Evolutionary conservation across 2,329 filamentous ascomycete genomes (phyloP).

Genomic region (Fusarium robinianum): DNA sequence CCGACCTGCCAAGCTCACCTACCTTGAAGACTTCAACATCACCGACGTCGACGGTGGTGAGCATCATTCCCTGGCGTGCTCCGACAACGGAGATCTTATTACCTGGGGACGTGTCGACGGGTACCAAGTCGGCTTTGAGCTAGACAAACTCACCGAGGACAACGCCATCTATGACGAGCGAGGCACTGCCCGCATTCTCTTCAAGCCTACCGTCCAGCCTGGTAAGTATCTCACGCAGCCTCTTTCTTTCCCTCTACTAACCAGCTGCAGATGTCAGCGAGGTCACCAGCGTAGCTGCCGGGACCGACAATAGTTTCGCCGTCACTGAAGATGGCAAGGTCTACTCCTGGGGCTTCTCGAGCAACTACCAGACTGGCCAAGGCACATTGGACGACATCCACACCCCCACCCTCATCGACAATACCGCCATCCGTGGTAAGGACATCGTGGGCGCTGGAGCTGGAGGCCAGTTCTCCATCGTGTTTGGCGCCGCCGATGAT

Average conservation of each 20-base stretch:
- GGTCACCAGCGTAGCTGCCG: slow-evolving; percentile 61
- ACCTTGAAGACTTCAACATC: slow-evolving; percentile 67
- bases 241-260: not conserved
- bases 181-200: slow-evolving; percentile 67
- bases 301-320: slow-evolving; percentile 75
- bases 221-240: slow-evolving; percentile 44
- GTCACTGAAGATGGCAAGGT: slow-evolving; percentile 72
- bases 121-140: slow-evolving; percentile 59
- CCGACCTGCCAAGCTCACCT: slow-evolving; percentile 69
- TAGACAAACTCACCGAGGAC: slow-evolving; percentile 54
- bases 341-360: slow-evolving; percentile 81
- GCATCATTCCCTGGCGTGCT: slow-evolving; percentile 74
- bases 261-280: slow-evolving; percentile 52
- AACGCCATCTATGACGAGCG: slow-evolving; percentile 66
- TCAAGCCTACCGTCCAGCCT: slow-evolving; percentile 45
- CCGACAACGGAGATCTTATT: slow-evolving; percentile 59
- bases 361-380: slow-evolving; percentile 78
- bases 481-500: slow-evolving; percentile 53
- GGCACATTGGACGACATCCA: slow-evolving; percentile 79
- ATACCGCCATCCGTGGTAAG: slow-evolving; percentile 77
- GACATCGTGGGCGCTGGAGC: slow-evolving; percentile 78
- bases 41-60: slow-evolving; percentile 69
- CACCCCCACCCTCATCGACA: slow-evolving; percentile 78
- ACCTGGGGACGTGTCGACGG: slow-evolving; percentile 64
- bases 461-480: slow-evolving; percentile 81